Conservation (phyloP, 768 basidiomycete species). For the Cyathus striatus region DNA sequence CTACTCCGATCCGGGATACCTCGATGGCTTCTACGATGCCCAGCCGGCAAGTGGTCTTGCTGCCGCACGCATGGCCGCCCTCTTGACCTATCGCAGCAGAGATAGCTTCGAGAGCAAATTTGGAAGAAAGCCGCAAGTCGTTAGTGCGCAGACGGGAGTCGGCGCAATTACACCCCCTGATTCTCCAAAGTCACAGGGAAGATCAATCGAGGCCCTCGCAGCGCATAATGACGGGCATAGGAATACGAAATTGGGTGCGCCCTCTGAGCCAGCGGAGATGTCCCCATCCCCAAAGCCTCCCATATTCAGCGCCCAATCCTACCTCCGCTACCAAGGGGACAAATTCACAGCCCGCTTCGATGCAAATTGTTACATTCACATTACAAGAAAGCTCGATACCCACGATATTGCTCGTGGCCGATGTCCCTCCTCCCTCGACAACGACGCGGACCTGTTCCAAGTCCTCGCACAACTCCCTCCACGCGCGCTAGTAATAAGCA, state of each 20-base stretch:
- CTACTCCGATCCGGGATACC: constrained; percentile 88
- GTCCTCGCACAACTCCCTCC: constrained; percentile 60
- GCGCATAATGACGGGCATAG: constrained; percentile 87
- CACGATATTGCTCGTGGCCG: constrained; percentile 83
- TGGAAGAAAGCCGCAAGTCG: constrained; percentile 72
- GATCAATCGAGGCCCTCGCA: constrained; percentile 48
- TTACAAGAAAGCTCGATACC: constrained; percentile 90
- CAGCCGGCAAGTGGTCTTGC: constrained; percentile 86
- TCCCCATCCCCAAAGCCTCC: too few species aligned
- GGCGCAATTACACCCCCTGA: constrained; percentile 23
- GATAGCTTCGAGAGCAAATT: constrained; percentile 95
- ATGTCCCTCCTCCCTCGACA: constrained; percentile 10
- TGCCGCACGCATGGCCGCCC: constrained; percentile 91
- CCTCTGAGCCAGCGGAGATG: constrained; percentile 5
- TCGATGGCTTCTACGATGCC: constrained; percentile 76
- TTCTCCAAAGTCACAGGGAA: constrained; percentile 18
- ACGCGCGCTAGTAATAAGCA: constrained; percentile 78
- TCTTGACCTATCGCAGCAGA: constrained; percentile 88
- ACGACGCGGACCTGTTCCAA: constrained; percentile 19
- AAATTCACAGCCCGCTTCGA: constrained; percentile 96
- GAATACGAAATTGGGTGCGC: constrained; percentile 29
- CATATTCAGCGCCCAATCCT: constrained; percentile 92
- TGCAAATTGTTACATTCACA: constrained; percentile 89
- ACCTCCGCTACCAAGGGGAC: constrained; percentile 95
- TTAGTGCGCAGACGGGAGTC: constrained; percentile 3